Conservation (phyloP, 176 grass and related monocot species). For the Avena insularis region DNA sequence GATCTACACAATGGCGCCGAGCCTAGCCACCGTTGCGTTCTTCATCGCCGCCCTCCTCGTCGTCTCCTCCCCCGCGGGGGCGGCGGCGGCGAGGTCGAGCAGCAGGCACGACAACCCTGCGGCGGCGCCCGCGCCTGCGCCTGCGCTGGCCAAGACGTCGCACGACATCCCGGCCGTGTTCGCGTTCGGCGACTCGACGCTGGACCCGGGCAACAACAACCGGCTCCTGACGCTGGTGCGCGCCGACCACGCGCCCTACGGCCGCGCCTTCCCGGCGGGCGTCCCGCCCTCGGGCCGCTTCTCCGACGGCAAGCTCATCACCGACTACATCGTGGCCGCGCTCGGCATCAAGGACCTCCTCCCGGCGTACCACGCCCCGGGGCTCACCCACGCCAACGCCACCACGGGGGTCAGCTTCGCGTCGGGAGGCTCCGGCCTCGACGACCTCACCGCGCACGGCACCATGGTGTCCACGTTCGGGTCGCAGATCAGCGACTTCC, state of each 20-base stretch:
- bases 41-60: slow-evolving; percentile 35
- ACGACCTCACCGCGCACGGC: slow-evolving; percentile 54
- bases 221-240: slow-evolving; percentile 46
- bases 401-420: slow-evolving; percentile 73
- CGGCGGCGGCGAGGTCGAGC: not conserved
- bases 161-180: slow-evolving; percentile 65
- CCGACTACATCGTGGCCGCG: slow-evolving; percentile 68
- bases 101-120: slow-evolving; percentile 14
- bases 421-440: slow-evolving; percentile 68
- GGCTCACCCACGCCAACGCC: slow-evolving; percentile 35
- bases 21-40: slow-evolving; percentile 20
- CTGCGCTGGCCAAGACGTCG: not conserved
- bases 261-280: slow-evolving; percentile 56
- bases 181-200: slow-evolving; percentile 77
- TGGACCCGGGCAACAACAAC: slow-evolving; percentile 92
- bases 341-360: slow-evolving; percentile 64
- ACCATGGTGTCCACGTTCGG: slow-evolving; percentile 47
- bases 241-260: slow-evolving; percentile 73
- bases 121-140: not conserved
- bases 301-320: slow-evolving; percentile 67
- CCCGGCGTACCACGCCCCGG: slow-evolving; percentile 43
- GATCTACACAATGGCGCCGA: slow-evolving; percentile 35
- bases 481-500: slow-evolving; percentile 56
- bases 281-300: slow-evolving; percentile 62
- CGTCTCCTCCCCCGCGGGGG: not conserved